A percentile compares a stretch with the other conserved stretches of the same genome.
Conservation (phyloP, 768 basidiomycete species). For the Termitomyces eurrhizus region DNA sequence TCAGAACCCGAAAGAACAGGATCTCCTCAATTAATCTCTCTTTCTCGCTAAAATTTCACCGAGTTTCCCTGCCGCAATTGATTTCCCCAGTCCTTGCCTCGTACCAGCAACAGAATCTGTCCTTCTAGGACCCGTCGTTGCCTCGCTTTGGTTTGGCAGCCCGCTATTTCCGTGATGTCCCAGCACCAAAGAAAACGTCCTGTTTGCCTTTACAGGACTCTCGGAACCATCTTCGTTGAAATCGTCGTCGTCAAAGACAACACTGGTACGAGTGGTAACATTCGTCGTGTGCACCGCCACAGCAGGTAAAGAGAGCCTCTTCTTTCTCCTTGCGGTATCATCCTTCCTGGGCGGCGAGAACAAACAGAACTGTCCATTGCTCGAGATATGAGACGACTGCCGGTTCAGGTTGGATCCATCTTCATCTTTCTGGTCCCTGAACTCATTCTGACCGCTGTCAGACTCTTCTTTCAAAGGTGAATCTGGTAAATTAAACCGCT, state of each 20-base stretch:
- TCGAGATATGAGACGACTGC: conserved; percentile 4
- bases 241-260: conserved; percentile 14
- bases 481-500: conserved; percentile 13
- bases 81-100: conserved; percentile 30
- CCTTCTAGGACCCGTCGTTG: conserved; percentile 29
- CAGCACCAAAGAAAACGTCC: conserved; percentile 57
- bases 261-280: conserved; percentile 56
- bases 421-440: neutral
- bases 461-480: conserved; percentile 15
- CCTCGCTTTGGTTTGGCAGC: conserved; percentile 15
- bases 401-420: neutral
- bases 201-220: conserved; percentile 28
- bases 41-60: conserved; percentile 48
- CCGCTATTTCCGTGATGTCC: conserved; percentile 22
- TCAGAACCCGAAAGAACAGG: neutral
- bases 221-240: conserved; percentile 15
- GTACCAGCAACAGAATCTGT: conserved; percentile 13
- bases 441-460: conserved; percentile 1
- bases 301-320: conserved; percentile 76
- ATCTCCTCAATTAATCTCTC: conserved; percentile 10
- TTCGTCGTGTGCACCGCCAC: conserved; percentile 70
- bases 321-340: conserved; percentile 54
- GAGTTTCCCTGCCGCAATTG: conserved; percentile 51
- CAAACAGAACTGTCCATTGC: conserved; percentile 17
- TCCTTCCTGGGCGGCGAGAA: conserved; percentile 38